Evolutionary conservation across 768 basidiomycete species (phyloP), one percentile per base, ranked within the genome.

Genomic region (Tubosaeta sp.): DNA sequence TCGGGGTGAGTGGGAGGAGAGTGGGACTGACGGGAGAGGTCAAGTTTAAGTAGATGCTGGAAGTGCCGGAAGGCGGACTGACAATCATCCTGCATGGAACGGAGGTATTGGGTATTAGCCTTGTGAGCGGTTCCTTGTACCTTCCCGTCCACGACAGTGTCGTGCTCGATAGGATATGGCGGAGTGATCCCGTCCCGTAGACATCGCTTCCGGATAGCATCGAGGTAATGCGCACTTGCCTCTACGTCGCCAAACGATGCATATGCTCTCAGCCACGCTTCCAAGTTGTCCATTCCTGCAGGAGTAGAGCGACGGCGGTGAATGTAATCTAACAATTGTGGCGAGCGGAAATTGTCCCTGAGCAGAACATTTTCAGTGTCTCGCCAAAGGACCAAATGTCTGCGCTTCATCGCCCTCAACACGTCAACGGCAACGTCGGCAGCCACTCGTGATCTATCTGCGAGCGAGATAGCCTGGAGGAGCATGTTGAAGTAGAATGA

Each of bases 61-160:
- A 83, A 73, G 54, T 81, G 80, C 16, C 67, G 65, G 53, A 78
- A 74, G 3, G 80, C 80, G 16, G 76, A 71, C 22, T 66, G 61
- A 32, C 71, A 65, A 56, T 77, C 71, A 24, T 57, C 64, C 54
- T 54, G 73, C 73, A 73, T 51, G 8, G 73, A 66, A 18, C 69
- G 69, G 14, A 83, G 63, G 54, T 76, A 68, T 31, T 73, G 55
- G 2, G 76, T 77, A 49, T 75, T 72, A 12, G 76, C 75, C 13
- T 68, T 67, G 49, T 69, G 66, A 11, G 61, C 59, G 48, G n/a
- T 60, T 14, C 67, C 66, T 27, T 18, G 55, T 31, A 6, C 54
- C 18, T n/a, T 19, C 27, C 42, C 32, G 11, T 21, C 44, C 6
- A 14, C 32, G 6, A 46, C 30, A n/a, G 34, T 18, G 41, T 10